These are phyloP conservation scores for Lumnitzera racemosa DNA, from an alignment of 345 rosid species.

Conservation along the genomic window DNA sequence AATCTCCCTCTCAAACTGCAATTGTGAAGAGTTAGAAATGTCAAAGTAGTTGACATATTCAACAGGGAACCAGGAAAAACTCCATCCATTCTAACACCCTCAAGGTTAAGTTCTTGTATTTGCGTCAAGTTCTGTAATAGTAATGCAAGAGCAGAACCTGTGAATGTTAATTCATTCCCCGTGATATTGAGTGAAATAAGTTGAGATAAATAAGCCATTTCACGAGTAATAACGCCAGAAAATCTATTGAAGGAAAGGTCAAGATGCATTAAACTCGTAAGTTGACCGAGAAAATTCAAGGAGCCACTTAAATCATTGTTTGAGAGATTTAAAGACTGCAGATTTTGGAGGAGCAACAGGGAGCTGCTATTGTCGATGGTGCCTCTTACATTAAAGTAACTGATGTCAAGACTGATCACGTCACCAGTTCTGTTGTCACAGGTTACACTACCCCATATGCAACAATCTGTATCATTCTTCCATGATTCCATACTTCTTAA, in stretches of 20 bases:
- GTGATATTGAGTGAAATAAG: conserved; percentile 8
- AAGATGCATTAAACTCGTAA: not conserved
- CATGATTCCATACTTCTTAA: not conserved
- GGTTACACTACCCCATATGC: conserved; percentile 20
- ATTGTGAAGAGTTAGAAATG: not conserved
- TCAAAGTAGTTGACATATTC: conserved; percentile 8
- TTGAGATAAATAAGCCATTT: not conserved
- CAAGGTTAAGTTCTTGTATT: conserved; percentile 5
- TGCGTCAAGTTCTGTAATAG: conserved; percentile 1
- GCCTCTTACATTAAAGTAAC: conserved; percentile 5
- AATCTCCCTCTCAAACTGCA: not conserved
- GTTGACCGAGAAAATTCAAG: not conserved
- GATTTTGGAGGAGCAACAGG: conserved; percentile 6
- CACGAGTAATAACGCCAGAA: not conserved
- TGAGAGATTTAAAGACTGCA: too few species aligned
- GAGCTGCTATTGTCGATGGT: conserved; percentile 1
- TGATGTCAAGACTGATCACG: conserved; percentile 21
- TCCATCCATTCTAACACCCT: not conserved
- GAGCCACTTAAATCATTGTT: too few species aligned
- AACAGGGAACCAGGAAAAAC: conserved; percentile 1
- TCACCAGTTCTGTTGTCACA: conserved; percentile 6
- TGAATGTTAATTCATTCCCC: not conserved
- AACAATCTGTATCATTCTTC: conserved; percentile 12
- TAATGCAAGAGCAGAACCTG: not conserved
- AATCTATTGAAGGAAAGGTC: not conserved